Conservation (phyloP, 768 basidiomycete genomes). For the Suillus subluteus region DNA sequence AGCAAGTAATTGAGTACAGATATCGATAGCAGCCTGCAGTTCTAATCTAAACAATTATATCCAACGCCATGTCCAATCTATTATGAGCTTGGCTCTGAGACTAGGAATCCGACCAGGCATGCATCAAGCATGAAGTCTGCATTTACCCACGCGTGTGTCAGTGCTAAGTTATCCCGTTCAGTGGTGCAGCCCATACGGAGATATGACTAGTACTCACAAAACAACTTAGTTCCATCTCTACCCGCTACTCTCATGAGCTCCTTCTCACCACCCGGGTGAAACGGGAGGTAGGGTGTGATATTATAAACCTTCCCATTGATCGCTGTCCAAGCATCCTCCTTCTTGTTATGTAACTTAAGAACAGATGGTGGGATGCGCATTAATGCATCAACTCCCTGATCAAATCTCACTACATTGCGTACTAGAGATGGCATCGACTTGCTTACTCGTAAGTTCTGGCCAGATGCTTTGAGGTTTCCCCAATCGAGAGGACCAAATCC, state of each 20-base stretch:
- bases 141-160: constrained; percentile 97
- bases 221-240: constrained; percentile 91
- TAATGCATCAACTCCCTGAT: constrained; percentile 71
- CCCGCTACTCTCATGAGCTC: constrained; percentile 96
- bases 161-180: constrained; percentile 48
- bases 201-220: constrained; percentile 59
- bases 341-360: constrained; percentile 79
- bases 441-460: constrained; percentile 75
- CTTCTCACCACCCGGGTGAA: constrained; percentile 93
- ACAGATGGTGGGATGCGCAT: constrained; percentile 75
- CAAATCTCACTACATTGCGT: background rate
- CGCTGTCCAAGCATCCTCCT: constrained; percentile 90
- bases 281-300: constrained; percentile 88
- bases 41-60: constrained; percentile 9
- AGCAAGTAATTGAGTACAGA: constrained; percentile 1
- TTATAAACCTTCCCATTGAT: constrained; percentile 97
- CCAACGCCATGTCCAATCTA: constrained; percentile 6
- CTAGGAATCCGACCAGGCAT: constrained; percentile 89
- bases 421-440: background rate
- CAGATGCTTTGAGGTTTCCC: constrained; percentile 85
- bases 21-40: background rate
- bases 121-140: constrained; percentile 94
- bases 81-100: constrained; percentile 62
- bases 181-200: background rate
- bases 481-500: constrained; percentile 94